These are phyloP conservation scores for Priceomyces fermenticarens DNA, from an alignment of 805 yeast species.

Conservation along the genomic window DNA sequence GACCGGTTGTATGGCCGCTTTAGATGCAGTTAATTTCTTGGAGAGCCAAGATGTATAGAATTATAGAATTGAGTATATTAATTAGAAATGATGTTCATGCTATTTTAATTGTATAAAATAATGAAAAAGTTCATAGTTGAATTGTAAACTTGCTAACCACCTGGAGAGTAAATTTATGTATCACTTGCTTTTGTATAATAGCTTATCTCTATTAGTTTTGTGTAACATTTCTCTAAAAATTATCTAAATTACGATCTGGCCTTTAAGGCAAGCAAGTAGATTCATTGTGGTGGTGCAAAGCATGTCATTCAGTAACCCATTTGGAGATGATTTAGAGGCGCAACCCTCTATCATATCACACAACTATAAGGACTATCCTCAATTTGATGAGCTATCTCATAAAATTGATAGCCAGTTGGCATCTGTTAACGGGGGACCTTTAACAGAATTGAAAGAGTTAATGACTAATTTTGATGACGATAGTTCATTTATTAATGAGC, in stretches of 20 bases:
- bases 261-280: neutral
- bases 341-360: slow-evolving; percentile 16
- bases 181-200: neutral
- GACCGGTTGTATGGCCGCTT: slow-evolving; percentile 98
- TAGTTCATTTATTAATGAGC: slow-evolving; percentile 8
- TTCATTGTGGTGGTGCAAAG: neutral
- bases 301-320: slow-evolving; percentile 29
- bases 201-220: neutral
- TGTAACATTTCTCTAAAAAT: neutral
- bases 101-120: too few relatives aligned
- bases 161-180: too few relatives aligned
- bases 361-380: slow-evolving; percentile 38
- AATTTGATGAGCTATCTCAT: slow-evolving; percentile 31
- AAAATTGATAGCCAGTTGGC: slow-evolving; percentile 30
- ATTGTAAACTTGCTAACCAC: too few relatives aligned
- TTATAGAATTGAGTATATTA: neutral
- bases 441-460: slow-evolving; percentile 18
- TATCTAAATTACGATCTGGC: neutral
- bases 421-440: slow-evolving; percentile 25
- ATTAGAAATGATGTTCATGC: too few relatives aligned
- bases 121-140: too few relatives aligned
- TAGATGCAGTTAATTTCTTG: slow-evolving; percentile 85
- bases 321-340: slow-evolving; percentile 26
- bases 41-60: slow-evolving; percentile 44
- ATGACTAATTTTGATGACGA: slow-evolving; percentile 19